phyloP scores from a whole-genome alignment of 257 asterid genomes.

The Galeopsis tetrahit region DNA sequence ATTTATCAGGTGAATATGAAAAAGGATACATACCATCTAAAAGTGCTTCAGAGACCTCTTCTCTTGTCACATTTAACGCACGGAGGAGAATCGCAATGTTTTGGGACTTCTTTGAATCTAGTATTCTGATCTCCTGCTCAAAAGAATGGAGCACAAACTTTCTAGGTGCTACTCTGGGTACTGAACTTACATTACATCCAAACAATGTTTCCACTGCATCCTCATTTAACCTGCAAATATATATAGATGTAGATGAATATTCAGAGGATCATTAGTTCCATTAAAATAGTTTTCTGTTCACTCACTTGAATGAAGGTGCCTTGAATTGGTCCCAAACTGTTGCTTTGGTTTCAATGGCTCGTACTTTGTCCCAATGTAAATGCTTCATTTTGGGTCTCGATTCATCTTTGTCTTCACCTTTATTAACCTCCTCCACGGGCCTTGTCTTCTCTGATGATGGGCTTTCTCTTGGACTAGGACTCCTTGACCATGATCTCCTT shows the following conservation, averaged over 20 bases:
- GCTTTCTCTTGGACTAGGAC: conserved; percentile 46
- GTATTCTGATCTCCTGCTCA: conserved; percentile 64
- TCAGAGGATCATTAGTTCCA: neutral
- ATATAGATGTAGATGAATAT: conserved; percentile 36
- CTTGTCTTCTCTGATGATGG: conserved; percentile 40
- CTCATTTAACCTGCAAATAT: conserved; percentile 67
- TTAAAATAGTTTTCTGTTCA: conserved; percentile 28
- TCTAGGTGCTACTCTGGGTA: conserved; percentile 56
- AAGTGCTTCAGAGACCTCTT: conserved; percentile 87
- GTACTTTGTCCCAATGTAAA: conserved; percentile 94
- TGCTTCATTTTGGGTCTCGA: conserved; percentile 73
- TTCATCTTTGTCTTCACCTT: conserved; percentile 52
- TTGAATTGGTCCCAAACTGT: conserved; percentile 92
- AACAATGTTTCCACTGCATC: conserved; percentile 89
- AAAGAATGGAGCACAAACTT: conserved; percentile 53
- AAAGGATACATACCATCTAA: conserved; percentile 61
- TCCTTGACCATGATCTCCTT: conserved; percentile 45
- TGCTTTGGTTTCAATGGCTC: conserved; percentile 67
- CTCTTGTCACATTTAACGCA: conserved; percentile 84
- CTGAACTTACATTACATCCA: conserved; percentile 56
- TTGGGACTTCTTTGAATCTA: conserved; percentile 91
- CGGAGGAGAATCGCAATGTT: conserved; percentile 85
- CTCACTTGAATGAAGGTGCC: conserved; percentile 86
- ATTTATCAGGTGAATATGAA: neutral
- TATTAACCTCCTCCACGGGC: conserved; percentile 39